Base-by-base conservation (phyloP, 352 stramenopile genomes). In the Pythium apleroticum region DNA sequence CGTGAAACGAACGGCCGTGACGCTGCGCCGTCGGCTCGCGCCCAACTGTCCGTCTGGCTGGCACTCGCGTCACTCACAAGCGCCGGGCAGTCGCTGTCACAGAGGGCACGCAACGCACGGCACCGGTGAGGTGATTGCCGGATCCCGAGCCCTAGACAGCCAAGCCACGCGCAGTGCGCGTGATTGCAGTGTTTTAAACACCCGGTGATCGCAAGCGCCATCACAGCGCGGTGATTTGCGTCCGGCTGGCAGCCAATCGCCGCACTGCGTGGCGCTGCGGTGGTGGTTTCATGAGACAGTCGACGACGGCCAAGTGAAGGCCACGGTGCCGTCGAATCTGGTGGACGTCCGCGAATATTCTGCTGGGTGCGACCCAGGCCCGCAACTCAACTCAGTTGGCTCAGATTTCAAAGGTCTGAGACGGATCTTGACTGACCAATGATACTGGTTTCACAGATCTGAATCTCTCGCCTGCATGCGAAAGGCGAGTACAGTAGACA, bases 61-160 rank as follows among this genome's bases (percentile, higher is more conserved):
- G 45, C 63, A 54, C 63, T 69, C 48, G 31, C 63, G 63, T 54
- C 63, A 69, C 37, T 52, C 46, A 35, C 46, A 20, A 53, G 35
- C 52, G 22, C 27, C 43, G 43, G 43, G 41, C 41, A 15, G 6
- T 49, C 43, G 22, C 43, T 50, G 43, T 50, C 43, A 50, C 43
- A 50, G 43, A 24, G 43, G 43, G 43, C 20, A 50, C 19, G n/a
- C 19, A 24, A 24, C 14, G 39, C 10, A 48, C n/a, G 10, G 5
- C 30, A 33, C 30, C 30, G 10, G 0, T 9, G 62, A 41, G 28
- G 30, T 22, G 52, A 37, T 17, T 33, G 30, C 30, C 30, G 0
- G 30, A 33, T 5, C 30, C 30, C 60, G 60, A 46, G 52, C 31
- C 52, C 60, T 30, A 24, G 58, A 62, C 56, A 20, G 22, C 22